Conservation (phyloP, 352 stramenopile genomes). For the Pythium myriotylum region DNA sequence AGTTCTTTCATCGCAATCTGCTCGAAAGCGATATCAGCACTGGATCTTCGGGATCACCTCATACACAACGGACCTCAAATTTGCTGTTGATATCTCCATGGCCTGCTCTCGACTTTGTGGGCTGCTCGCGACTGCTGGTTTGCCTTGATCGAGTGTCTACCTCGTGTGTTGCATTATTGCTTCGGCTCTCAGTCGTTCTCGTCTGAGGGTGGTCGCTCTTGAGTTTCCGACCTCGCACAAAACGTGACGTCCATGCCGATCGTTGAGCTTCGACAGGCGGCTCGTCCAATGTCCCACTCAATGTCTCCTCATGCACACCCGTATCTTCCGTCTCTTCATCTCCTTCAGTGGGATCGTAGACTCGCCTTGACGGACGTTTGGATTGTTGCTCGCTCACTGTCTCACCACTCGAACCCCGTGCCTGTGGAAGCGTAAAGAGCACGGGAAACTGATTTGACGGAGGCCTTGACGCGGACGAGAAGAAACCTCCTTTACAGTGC, state of each 20-base stretch:
- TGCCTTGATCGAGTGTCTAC: neutral
- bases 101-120: neutral
- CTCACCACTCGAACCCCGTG: neutral
- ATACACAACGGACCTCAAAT: conserved; percentile 40
- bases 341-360: conserved; percentile 24
- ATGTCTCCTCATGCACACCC: neutral
- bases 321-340: conserved; percentile 8
- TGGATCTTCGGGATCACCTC: no score
- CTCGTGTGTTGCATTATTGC: neutral
- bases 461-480: conserved; percentile 26
- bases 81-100: conserved; percentile 46
- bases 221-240: conserved; percentile 12
- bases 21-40: no score
- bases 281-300: neutral
- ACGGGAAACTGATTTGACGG: conserved; percentile 3
- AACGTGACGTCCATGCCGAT: neutral
- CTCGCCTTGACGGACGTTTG: neutral
- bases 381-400: neutral
- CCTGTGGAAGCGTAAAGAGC: conserved; percentile 15
- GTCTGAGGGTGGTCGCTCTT: neutral
- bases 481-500: conserved; percentile 59
- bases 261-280: neutral
- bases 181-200: neutral
- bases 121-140: neutral
- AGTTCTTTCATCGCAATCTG: conserved; percentile 56